These are phyloP conservation scores for Colletotrichum sp. DNA, from an alignment of 2,329 filamentous ascomycete genomes.

Conservation along the genomic window DNA sequence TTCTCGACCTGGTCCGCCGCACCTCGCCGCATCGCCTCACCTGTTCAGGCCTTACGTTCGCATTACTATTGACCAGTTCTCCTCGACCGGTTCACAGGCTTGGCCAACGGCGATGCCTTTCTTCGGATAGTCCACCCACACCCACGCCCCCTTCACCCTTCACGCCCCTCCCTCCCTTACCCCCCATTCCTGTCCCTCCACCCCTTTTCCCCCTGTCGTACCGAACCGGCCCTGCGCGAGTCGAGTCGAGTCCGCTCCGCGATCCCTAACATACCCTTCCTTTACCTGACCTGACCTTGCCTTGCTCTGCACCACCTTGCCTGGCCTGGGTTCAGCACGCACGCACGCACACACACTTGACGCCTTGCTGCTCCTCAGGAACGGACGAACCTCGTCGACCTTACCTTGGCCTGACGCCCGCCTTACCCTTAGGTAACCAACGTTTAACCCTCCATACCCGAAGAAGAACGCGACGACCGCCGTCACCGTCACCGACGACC, in stretches of 20 bases:
- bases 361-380: not conserved
- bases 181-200: not conserved
- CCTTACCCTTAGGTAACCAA: not conserved
- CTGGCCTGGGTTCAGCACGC: not conserved
- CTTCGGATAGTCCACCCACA: not conserved
- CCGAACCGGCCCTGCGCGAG: not conserved
- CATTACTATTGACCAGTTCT: not conserved
- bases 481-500: not conserved
- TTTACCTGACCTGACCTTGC: not conserved
- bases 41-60: not conserved
- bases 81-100: not conserved
- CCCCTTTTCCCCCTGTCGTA: not conserved
- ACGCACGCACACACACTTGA: not conserved
- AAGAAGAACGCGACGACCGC: not conserved
- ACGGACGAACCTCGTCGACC: not conserved
- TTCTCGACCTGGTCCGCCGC: not conserved
- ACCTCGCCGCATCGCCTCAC: not conserved
- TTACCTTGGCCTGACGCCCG: not conserved
- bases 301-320: not conserved
- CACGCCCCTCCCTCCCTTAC: not conserved
- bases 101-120: not conserved
- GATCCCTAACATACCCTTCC: slow-evolving; percentile 14
- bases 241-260: slow-evolving; percentile 5
- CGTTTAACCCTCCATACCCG: not conserved
- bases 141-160: not conserved